Base-by-base conservation (phyloP, 1,284 basidiomycete genomes). In the Somion occarium region DNA sequence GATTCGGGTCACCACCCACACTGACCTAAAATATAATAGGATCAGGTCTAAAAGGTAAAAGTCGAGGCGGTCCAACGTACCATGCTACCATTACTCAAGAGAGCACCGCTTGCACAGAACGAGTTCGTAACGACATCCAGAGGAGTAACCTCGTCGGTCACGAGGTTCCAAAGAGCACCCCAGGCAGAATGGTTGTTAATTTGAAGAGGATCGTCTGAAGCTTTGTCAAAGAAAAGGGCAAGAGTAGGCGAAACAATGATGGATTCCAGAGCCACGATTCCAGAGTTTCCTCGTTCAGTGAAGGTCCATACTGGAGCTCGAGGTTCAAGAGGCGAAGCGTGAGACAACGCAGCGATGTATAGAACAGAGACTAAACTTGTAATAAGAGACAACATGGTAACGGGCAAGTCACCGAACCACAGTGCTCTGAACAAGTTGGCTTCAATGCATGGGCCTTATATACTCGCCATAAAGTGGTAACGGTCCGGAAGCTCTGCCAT, bases 21-120 rank as follows among this genome's bases (percentile, higher is more conserved):
- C 70, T 69, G 44, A 69, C 74, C 76, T 73, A 46, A 30, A 42
- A 4, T 3, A 41, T 41, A 46, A 24, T 13, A 43, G 38, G 54
- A 41, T 11, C 37, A 38, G 37, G 48, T 22, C 38, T 43, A 46
- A 43, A 43, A 48, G 45, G 12, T 37, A 11, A 52, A 22, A 15
- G 26, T 3, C 3, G 26, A 9, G 3, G 26, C 5, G 30, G 41
- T 11, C 44, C 46, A 37, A 38, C 61, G 42, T 51, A 73, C 73
- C 72, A 75, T 73, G 15, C 72, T 73, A 11, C 75, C 75, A 49
- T 80, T 79, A 41, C 72, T 72, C 44, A 80, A 62, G 56, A 76
- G 70, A 2, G 64, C 68, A 3, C 78, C 77, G n/a, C 72, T 73
- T 0, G 76, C 78, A 57, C 79, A 81, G 64, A 80, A 81, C 1